phyloP scores from a whole-genome alignment of 2,329 filamentous ascomycete genomes.

The Fusarium secorum region DNA sequence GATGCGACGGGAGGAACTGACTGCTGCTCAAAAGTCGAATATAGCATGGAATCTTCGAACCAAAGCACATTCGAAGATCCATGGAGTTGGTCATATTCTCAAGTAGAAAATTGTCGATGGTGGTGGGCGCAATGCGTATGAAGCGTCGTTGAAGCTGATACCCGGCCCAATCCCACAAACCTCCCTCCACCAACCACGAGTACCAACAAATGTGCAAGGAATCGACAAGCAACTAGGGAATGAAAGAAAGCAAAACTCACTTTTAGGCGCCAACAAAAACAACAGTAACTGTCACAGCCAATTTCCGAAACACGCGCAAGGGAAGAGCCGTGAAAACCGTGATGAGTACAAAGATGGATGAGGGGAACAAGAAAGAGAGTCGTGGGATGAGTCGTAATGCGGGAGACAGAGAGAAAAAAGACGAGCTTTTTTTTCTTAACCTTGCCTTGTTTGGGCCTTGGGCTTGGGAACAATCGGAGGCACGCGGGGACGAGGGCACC shows the following conservation, averaged over 20 bases:
- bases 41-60: neutral
- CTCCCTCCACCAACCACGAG: constrained; percentile 26
- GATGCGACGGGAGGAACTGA: neutral
- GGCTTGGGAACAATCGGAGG: constrained; percentile 44
- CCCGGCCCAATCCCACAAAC: constrained; percentile 23
- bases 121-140: constrained; percentile 13
- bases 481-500: constrained; percentile 45
- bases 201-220: constrained; percentile 33
- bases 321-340: constrained; percentile 56
- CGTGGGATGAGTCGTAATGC: constrained; percentile 47
- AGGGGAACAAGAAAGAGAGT: constrained; percentile 46
- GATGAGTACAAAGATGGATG: constrained; percentile 46
- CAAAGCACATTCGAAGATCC: neutral
- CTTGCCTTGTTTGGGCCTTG: constrained; percentile 46
- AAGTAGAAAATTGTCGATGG: neutral
- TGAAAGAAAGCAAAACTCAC: constrained; percentile 53
- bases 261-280: constrained; percentile 63
- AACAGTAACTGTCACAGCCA: constrained; percentile 54
- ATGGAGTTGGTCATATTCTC: neutral
- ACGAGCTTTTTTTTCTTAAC: constrained; percentile 48
- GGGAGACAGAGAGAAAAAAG: constrained; percentile 44
- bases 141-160: constrained; percentile 19
- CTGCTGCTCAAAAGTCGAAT: neutral
- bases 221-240: constrained; percentile 25
- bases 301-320: constrained; percentile 56